phyloP scores from a whole-genome alignment of 768 basidiomycete species.

The Tylopilus subfusipes region DNA sequence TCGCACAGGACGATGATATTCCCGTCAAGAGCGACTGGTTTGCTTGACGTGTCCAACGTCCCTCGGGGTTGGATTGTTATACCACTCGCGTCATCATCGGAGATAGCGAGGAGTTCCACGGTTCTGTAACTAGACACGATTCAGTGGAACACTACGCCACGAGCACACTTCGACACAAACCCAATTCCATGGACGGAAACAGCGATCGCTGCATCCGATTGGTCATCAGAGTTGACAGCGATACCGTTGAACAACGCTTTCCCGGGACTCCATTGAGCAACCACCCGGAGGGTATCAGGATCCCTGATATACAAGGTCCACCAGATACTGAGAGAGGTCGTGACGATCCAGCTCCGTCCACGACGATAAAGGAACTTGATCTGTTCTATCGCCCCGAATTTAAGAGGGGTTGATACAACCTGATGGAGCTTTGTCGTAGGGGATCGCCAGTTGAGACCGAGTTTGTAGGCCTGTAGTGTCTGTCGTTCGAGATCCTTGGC shows the following conservation, averaged over 20 bases:
- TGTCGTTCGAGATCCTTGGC: conserved; percentile 43
- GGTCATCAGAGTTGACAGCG: conserved; percentile 44
- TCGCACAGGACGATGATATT: conserved; percentile 55
- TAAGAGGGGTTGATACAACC: conserved; percentile 24
- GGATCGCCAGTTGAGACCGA: conserved; percentile 52
- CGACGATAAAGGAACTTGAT: conserved; percentile 51
- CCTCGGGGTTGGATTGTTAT: conserved; percentile 31
- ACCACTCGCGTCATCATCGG: neutral
- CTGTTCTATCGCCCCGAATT: conserved; percentile 46
- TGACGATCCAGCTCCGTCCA: conserved; percentile 44
- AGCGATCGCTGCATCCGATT: conserved; percentile 48
- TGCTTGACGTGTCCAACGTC: conserved; percentile 40
- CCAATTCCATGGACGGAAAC: conserved; percentile 45
- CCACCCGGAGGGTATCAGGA: conserved; percentile 24
- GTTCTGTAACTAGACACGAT: conserved; percentile 14
- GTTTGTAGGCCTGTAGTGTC: conserved; percentile 41
- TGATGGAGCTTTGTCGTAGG: conserved; percentile 12
- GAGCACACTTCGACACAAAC: conserved; percentile 35
- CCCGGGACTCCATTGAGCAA: conserved; percentile 52
- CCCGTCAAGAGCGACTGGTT: conserved; percentile 48
- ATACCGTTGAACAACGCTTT: conserved; percentile 52
- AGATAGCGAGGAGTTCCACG: conserved; percentile 31
- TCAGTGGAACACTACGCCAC: conserved; percentile 10
- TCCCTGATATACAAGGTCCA: conserved; percentile 55
- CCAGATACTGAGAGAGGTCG: conserved; percentile 61